Evolutionary conservation across 2,329 filamentous ascomycete species (phyloP), one percentile per base, ranked within the genome.

Genomic region (Arthroderma uncinatum): DNA sequence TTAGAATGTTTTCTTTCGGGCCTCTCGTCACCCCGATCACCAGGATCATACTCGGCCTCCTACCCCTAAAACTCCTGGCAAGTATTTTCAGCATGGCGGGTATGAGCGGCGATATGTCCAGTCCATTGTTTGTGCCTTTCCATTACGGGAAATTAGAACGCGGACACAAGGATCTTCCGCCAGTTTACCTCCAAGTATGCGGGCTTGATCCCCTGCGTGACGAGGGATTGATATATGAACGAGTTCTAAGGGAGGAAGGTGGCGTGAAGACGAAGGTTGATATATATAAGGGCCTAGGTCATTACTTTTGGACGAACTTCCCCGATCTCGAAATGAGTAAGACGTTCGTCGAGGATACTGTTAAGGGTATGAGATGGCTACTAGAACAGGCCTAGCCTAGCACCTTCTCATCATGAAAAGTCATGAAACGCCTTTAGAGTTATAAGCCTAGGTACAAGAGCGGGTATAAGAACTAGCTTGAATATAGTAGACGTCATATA

Each of bases 171-270:
- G 47, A 33, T 50, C 25, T 50, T n/a, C 47, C 47, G 3, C 47
- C 47, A 19, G 52, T n/a, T 9, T 54, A 37, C 28, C 39, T 37
- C 33, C 52, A 54, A 14, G 36, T 54, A 14, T 54, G 52, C 16
- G 52, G 52, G 23, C 33, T 37, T 9, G 52, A 54, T 39, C 52
- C 52, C 10, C 52, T 54, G 21, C 33, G 52, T 28, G 52, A 54
- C 16, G 52, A 54, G 16, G 52, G 33, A n/a, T 34, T 54, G 21
- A 37, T 54, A 54, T 54, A 40, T 23, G 33, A 54, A 40, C 33
- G 36, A 25, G 19, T 39, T 2, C 16, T 54, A 23, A 37, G 52
- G 33, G 36, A 54, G 52, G 21, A 54, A n/a, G 33, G 33, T 6
- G 52, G 33, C 2, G 36, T 40, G 36, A 54, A 54, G 9, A 54